phyloP scores from a whole-genome alignment of 2,329 filamentous ascomycete genomes.

The Juglanconis juglandina region DNA sequence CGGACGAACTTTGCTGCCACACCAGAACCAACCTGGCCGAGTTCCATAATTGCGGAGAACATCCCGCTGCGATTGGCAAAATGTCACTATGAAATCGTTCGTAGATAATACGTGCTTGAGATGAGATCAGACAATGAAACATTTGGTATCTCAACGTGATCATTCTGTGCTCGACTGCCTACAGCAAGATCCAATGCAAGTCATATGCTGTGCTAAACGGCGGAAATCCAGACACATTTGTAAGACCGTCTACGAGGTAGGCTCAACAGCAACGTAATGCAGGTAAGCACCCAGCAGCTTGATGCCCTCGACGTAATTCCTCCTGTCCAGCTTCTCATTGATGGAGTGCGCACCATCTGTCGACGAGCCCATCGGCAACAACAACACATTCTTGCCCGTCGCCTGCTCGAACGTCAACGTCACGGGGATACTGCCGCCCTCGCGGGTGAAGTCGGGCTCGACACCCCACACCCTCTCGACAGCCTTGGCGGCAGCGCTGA shows the following conservation, averaged over 20 bases:
- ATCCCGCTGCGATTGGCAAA: too few species aligned
- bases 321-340: conserved; percentile 96
- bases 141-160: background rate
- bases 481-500: conserved; percentile 90
- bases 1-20: too few species aligned
- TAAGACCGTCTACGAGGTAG: conserved; percentile 33
- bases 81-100: too few species aligned
- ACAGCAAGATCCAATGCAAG: background rate
- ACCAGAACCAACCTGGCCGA: too few species aligned
- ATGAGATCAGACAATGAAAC: too few species aligned
- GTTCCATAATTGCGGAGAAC: too few species aligned
- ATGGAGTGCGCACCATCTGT: conserved; percentile 96
- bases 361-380: conserved; percentile 94
- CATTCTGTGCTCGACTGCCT: background rate
- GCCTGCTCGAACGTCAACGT: conserved; percentile 97
- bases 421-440: conserved; percentile 96
- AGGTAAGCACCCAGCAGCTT: conserved; percentile 94
- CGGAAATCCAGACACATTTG: background rate
- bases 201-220: background rate
- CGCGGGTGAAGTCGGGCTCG: conserved; percentile 89
- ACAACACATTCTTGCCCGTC: conserved; percentile 93
- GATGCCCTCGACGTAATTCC: conserved; percentile 96
- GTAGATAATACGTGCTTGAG: background rate
- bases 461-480: conserved; percentile 92
- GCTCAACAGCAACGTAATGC: conserved; percentile 93